Base-by-base conservation (phyloP, 1,139 yeast genomes). In the Yamadazyma taylorii region DNA sequence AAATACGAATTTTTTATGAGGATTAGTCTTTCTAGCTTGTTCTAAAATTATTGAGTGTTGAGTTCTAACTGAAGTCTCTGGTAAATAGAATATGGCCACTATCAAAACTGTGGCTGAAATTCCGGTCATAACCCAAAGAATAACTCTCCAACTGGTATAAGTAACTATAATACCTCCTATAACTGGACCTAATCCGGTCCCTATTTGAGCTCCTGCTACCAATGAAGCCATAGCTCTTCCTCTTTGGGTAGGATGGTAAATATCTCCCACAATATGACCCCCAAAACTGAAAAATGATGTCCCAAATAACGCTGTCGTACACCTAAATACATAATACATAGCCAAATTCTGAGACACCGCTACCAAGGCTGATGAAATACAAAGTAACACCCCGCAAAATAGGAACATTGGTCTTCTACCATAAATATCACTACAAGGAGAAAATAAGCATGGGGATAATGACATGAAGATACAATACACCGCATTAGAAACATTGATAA, bases 281-380 rank as follows among this genome's bases (percentile, higher is more conserved):
- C 76, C 78, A 17, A 73, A 59, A 28, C 72, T 57, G 50, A 75
- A 75, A 39, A 75, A 75, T 0, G 78, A 66, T 1, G 79, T 73
- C 3, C 80, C 81, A 48, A 71, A 71, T n/a, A 76, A 46, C 0
- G 77, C 80, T 12, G 71, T 56, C 5, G 64, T 35, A 4, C 73
- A 63, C 43, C 81, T 55, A 42, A 75, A 75, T 0, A 75, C 56
- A 41, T 58, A 69, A 47, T 75, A 76, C 77, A 73, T 75, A 5
- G 75, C 70, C 33, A 76, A 48, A 45, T 76, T 66, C 29, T 61
- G 72, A 2, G 79, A 66, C 2, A 69, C 62, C 0, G 74, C 78
- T 4, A 70, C 71, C 6, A 72, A 45, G 1, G 64, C 48, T 5
- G 70, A 55, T 15, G 69, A 55, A 1, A 71, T 36, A 5, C 63